Evolutionary conservation across 768 basidiomycete species (phyloP), one percentile per base, ranked within the genome.

Genomic region (Tephrocybe sp.): DNA sequence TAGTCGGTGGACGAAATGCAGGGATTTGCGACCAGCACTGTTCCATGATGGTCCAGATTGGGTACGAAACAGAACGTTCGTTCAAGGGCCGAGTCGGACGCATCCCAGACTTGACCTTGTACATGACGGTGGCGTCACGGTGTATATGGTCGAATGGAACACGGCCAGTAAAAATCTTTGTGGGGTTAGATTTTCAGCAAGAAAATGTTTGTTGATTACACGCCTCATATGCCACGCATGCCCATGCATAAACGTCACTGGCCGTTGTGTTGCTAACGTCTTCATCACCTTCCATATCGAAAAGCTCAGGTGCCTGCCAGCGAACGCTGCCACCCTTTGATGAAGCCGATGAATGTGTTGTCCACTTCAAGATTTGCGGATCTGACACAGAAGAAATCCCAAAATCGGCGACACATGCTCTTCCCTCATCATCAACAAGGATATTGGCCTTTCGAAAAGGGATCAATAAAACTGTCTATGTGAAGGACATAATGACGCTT

Each of bases 141-240:
- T 31, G 30, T 10, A 43, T 19, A 6, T 20, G 13, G 35, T 19
- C 5, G 16, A 50, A 50, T 4, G 49, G 49, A 20, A 50, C 34
- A 12, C 44, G 30, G 11, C 49, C 49, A 5, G 23, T 30, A 11
- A 38, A 50, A 11, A 50, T 43, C 49, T 50, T 32, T 17, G 16
- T 6, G 13, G 11, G 17, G 16, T 39, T 2, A n/a, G 8, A 23
- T 14, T 11, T 30, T 23, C 14, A 49, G 17, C 16, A 17, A 6
- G 23, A 38, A n/a, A 16, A 47, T 5, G 19, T 2, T 12, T 5
- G 4, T 17, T 0, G 2, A 8, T 7, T 1, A n/a, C 40, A 16
- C 10, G 34, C 40, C 33, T 49, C 39, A 13, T 49, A 42, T 12
- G 31, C 41, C 31, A 49, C 48, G 17, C 48, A 49, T 1, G 30